Percentiles rank a stretch among this genome's conserved stretches.
phyloP scores from a whole-genome alignment of 164 flowering plant species.

The Euptelea pleiosperma region DNA sequence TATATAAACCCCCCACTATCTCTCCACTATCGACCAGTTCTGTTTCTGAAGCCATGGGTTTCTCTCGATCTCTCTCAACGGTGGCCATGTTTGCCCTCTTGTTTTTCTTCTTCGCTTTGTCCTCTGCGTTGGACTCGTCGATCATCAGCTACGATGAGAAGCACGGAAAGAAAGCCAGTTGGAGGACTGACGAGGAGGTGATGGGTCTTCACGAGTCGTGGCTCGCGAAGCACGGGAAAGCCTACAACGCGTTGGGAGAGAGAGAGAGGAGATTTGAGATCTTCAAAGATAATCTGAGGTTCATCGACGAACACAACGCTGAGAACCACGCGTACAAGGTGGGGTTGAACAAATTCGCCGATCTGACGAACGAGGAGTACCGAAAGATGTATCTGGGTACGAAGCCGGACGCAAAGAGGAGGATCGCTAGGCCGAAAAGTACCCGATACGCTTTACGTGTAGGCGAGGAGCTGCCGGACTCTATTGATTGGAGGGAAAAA shows the following conservation, averaged over 20 bases:
- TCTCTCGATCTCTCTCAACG: not conserved
- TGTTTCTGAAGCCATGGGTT: not conserved
- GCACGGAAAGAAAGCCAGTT: not conserved
- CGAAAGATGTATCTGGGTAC: constrained; percentile 53
- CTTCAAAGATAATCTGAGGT: constrained; percentile 63
- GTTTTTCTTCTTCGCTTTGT: not conserved
- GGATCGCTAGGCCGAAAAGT: constrained; percentile 27
- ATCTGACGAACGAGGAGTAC: constrained; percentile 78
- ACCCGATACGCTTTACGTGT: constrained; percentile 41
- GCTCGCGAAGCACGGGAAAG: constrained; percentile 52
- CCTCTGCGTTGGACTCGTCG: constrained; percentile 2
- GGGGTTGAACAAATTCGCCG: constrained; percentile 75
- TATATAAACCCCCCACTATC: too few species aligned
- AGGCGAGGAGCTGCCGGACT: constrained; percentile 72
- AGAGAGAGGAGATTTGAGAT: constrained; percentile 51
- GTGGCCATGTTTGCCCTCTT: too few species aligned
- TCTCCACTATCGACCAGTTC: not conserved
- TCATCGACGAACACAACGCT: constrained; percentile 70
- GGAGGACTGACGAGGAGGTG: constrained; percentile 46
- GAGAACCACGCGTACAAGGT: constrained; percentile 43
- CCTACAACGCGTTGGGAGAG: constrained; percentile 56
- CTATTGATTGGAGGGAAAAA: constrained; percentile 76
- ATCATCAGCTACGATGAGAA: constrained; percentile 9
- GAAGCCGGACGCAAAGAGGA: constrained; percentile 35
- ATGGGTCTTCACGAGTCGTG: constrained; percentile 45